phyloP scores from a whole-genome alignment of 2,329 filamentous ascomycete species.

The Rachicladosporium sp. region DNA sequence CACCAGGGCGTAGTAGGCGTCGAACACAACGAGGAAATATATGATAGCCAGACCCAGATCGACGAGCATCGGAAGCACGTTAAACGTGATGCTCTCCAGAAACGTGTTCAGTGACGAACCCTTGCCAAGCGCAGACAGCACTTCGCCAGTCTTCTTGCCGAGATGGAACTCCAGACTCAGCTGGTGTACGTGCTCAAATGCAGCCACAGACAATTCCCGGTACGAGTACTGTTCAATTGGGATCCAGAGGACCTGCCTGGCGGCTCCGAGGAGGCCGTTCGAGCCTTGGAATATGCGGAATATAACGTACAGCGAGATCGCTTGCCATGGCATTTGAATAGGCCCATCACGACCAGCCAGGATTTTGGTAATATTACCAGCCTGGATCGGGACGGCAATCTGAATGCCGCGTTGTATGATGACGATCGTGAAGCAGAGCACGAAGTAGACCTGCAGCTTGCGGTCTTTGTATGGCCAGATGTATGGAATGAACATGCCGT shows the following conservation, averaged over 20 bases:
- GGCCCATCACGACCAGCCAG: conserved; percentile 47
- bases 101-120: conserved; percentile 94
- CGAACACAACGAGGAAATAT: conserved; percentile 67
- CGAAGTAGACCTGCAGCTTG: conserved; percentile 62
- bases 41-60: conserved; percentile 76
- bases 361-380: conserved; percentile 66
- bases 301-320: conserved; percentile 63
- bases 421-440: conserved; percentile 72
- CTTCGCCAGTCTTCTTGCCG: conserved; percentile 91
- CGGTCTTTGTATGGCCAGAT: conserved; percentile 81
- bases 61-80: conserved; percentile 86
- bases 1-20: conserved; percentile 80
- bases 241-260: conserved; percentile 81
- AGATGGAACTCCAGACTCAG: conserved; percentile 94
- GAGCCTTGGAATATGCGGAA: conserved; percentile 76
- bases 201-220: conserved; percentile 80
- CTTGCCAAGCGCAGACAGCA: conserved; percentile 89
- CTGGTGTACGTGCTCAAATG: conserved; percentile 93
- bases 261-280: conserved; percentile 73
- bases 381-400: conserved; percentile 69
- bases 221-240: conserved; percentile 96
- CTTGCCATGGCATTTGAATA: conserved; percentile 53
- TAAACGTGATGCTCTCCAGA: conserved; percentile 90
- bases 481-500: conserved; percentile 90
- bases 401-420: conserved; percentile 74